These are phyloP conservation scores for Graphium sp. DNA, from an alignment of 2,329 filamentous ascomycete species.

Conservation along the genomic window DNA sequence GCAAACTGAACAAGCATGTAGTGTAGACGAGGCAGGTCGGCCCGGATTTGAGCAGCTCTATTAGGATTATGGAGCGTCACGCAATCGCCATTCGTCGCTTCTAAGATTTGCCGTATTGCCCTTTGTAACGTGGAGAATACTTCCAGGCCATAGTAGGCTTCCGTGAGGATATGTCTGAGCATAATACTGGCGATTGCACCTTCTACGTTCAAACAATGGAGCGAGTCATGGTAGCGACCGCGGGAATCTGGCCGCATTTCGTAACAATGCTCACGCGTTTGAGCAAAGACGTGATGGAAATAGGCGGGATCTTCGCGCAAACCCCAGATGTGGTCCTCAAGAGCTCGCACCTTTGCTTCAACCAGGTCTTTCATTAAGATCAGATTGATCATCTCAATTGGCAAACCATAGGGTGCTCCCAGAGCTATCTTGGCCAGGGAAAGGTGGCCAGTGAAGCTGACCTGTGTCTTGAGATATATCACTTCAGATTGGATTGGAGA, in stretches of 20 bases:
- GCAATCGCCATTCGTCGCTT: too few species aligned
- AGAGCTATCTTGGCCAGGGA: constrained; percentile 21
- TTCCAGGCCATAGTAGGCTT: constrained; percentile 17
- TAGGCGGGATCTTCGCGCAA: constrained; percentile 42
- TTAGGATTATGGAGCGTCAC: too few species aligned
- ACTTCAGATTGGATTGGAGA: constrained; percentile 11
- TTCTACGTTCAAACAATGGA: constrained; percentile 5
- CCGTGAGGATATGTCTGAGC: constrained; percentile 13
- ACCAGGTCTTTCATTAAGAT: constrained; percentile 23
- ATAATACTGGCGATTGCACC: constrained; percentile 20
- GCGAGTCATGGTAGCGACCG: constrained; percentile 14
- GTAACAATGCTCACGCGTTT: constrained; percentile 26
- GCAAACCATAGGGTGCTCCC: constrained; percentile 35
- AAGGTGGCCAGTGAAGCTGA: constrained; percentile 13
- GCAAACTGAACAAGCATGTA: too few species aligned
- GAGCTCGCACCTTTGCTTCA: constrained; percentile 18
- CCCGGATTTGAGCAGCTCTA: too few species aligned
- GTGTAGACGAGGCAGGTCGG: too few species aligned
- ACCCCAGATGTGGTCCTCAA: constrained; percentile 35
- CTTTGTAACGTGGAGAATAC: too few species aligned
- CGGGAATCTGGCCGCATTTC: constrained; percentile 22
- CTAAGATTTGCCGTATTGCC: too few species aligned
- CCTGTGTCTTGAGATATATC: constrained; percentile 11
- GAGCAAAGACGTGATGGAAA: constrained; percentile 25
- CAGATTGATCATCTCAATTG: constrained; percentile 27